Evolutionary conservation across 176 grass and related monocot species (phyloP), one percentile per base, ranked within the genome.

Genomic region (Eragrostis nindensis): DNA sequence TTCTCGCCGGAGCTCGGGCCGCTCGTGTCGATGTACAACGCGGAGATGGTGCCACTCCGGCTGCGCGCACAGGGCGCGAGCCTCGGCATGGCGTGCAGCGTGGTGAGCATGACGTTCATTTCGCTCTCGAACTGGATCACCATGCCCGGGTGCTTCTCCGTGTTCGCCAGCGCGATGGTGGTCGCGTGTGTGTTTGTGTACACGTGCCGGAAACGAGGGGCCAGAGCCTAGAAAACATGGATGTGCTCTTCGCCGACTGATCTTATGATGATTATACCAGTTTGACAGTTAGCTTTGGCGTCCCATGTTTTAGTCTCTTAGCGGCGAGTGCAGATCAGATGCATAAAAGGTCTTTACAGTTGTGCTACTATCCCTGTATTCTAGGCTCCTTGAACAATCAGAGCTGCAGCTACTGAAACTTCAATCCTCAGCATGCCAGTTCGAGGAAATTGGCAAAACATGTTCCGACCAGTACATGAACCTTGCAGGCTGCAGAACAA

Each of bases 91-190:
- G 85, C 75, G 21, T 80, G 80, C 68, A 80, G 75, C 1, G 14
- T 84, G 11, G 41, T 91, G 26, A 87, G 68, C 68, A 91, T 91
- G 89, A 87, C 89, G 46, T 91, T 91, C 70, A 84, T 91, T 57
- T 91, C 89, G 26, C 74, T 91, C 46, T 66, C 82, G 21, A 59
- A 76, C 19, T 36, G 49, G 19, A 84, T 91, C 72, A 76, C 70
- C 46, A 88, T 91, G 62, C 26, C 85, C 0, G 89, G 89, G 12
- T 87, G 85, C 77, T 91, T 88, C 85, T 91, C 84, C 82, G 15
- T 91, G 13, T 88, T 82, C 75, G 85, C 85, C 6, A 16, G 77
- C 2, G 21, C 66, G 11, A 3, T 71, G 11, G 82, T 50, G 21
- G 73, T 69, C 0, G 81, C 64, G 2, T 88, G 59, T 1, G 71